Evolutionary conservation across 257 asterid species (phyloP).

Genomic region (Cordia subcordata): DNA sequence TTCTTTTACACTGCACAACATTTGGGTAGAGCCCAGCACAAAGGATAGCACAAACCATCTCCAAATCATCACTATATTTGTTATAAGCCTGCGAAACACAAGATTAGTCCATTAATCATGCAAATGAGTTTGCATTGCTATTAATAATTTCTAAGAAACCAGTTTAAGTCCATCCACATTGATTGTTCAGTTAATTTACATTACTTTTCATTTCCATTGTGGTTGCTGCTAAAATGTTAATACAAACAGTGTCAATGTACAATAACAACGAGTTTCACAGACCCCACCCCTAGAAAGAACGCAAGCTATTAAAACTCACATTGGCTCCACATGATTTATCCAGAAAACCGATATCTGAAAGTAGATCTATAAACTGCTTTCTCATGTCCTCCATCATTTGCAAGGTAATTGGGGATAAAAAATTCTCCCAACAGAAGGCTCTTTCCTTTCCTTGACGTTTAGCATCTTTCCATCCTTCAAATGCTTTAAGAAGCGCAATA

Average conservation of each 20-base stretch:
- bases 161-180: too few relatives aligned
- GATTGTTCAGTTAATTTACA: background rate
- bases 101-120: background rate
- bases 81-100: slow-evolving; percentile 60
- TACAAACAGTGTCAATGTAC: too few relatives aligned
- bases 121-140: background rate
- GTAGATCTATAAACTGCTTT: slow-evolving; percentile 75
- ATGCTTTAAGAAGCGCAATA: slow-evolving; percentile 91
- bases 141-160: too few relatives aligned
- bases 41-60: slow-evolving; percentile 90
- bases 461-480: slow-evolving; percentile 90
- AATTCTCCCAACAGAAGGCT: slow-evolving; percentile 85
- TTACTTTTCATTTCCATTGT: too few relatives aligned
- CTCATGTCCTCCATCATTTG: slow-evolving; percentile 94
- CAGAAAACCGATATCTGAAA: slow-evolving; percentile 77
- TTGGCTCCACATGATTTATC: slow-evolving; percentile 59
- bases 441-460: slow-evolving; percentile 55
- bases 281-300: too few relatives aligned
- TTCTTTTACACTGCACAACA: slow-evolving; percentile 92
- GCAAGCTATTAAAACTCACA: slow-evolving; percentile 34
- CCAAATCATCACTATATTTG: slow-evolving; percentile 68
- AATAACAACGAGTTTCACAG: too few relatives aligned
- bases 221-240: too few relatives aligned
- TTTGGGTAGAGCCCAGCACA: slow-evolving; percentile 97
- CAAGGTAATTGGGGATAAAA: slow-evolving; percentile 73